Percentiles rank a stretch among this genome's conserved stretches.
Conservation (phyloP, 1,139 yeast genomes). For the Yamadazyma membranifaciens region DNA sequence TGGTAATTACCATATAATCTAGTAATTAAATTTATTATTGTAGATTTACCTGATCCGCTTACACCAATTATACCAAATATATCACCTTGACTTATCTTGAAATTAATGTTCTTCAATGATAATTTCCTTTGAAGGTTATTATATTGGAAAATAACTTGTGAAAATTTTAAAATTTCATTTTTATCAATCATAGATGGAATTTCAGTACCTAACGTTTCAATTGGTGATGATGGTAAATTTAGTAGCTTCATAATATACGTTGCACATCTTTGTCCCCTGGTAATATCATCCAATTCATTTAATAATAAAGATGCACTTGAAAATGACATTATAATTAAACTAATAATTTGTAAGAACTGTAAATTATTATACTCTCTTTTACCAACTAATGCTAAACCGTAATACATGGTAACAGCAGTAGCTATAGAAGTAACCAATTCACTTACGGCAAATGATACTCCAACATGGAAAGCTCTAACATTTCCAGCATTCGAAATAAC, state of each 20-base stretch:
- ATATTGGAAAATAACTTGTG: conserved; percentile 50
- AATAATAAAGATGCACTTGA: conserved; percentile 60
- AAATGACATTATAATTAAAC: conserved; percentile 72
- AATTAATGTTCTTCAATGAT: conserved; percentile 33
- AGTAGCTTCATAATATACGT: conserved; percentile 50
- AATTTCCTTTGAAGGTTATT: conserved; percentile 20
- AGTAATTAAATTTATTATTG: conserved; percentile 53
- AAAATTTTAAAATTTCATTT: conserved; percentile 32
- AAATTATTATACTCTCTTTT: conserved; percentile 49
- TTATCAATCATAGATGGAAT: conserved; percentile 15
- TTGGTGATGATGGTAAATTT: conserved; percentile 27
- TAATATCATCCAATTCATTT: conserved; percentile 68
- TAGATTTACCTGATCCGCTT: conserved; percentile 83
- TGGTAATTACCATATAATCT: conserved; percentile 45
- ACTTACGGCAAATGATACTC: conserved; percentile 61
- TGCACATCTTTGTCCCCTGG: conserved; percentile 75
- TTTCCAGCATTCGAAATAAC: conserved; percentile 33
- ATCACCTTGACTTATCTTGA: conserved; percentile 44
- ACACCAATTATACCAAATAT: conserved; percentile 67
- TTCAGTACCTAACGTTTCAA: conserved; percentile 28
- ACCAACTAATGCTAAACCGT: conserved; percentile 71
- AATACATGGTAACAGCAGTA: conserved; percentile 70
- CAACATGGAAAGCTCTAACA: conserved; percentile 53
- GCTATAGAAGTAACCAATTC: conserved; percentile 56
- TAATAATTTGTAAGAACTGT: conserved; percentile 66